Evolutionary conservation across 2,329 filamentous ascomycete genomes (phyloP), one percentile per base, ranked within the genome.

Genomic region (Aspergillus carbonarius): DNA sequence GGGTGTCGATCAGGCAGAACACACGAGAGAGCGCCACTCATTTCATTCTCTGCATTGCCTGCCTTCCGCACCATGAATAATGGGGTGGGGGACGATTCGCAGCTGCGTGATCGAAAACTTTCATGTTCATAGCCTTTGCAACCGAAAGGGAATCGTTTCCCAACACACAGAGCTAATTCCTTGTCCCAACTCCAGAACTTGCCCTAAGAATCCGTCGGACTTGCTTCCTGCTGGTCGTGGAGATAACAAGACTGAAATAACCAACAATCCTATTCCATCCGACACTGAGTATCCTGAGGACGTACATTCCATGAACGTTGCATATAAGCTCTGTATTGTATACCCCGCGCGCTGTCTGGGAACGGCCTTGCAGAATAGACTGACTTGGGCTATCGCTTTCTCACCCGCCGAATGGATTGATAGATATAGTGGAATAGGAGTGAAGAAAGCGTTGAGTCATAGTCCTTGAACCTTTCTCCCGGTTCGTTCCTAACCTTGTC

Each of bases 91-190:
- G 35, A 85, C 72, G n/a, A 58, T 15, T 49, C 77, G 72, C 70
- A 20, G 68, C 65, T 2, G 70, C 72, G 55, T 74, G 68, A 8
- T 82, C 75, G 42, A 79, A 67, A 49, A 88, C 70, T 25, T 83
- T 78, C 57, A 79, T 71, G 25, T 72, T 74, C 3, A 80, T 59
- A 35, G 79, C 70, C 32, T 78, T 65, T 13, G 73, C 66, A 5
- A 78, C 79, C 40, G 72, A 73, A 35, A 77, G 66, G 30, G 74
- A 68, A 64, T 81, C 76, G 30, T 71, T 66, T 50, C 79, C 73
- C 27, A 82, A 61, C 47, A 81, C 70, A 64, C 23, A 78, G 62
- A 20, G 77, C 79, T 17, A 72, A 63, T 59, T 75, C 70, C 55
- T 74, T 65, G 61, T 73, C 68, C n/a, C 42, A 62, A 40, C 25